Conservation (phyloP, 768 basidiomycete species). For the Dacryopinax primogenitus region DNA sequence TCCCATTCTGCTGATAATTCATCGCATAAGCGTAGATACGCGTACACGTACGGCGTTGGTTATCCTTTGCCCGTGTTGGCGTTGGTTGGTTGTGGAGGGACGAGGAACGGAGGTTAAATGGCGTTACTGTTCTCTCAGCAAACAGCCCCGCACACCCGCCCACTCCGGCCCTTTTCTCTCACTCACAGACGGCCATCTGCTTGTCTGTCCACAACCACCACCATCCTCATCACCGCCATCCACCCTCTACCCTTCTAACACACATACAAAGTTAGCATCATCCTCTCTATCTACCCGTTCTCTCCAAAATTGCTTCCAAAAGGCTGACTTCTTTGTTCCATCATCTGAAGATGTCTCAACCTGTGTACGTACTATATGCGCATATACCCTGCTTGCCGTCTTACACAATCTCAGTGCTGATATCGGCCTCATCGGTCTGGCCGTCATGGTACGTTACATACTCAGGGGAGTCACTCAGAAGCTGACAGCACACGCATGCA, state of each 20-base stretch:
- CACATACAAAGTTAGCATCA: slow-evolving; percentile 10
- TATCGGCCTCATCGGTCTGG: slow-evolving; percentile 95
- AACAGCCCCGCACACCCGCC: not conserved
- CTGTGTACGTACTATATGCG: not conserved
- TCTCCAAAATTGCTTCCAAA: not conserved
- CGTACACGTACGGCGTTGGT: no score
- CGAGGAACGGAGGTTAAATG: no score
- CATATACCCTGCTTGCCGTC: not conserved
- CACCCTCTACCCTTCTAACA: not conserved
- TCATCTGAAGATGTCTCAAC: not conserved
- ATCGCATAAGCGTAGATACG: no score
- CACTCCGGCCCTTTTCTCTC: not conserved
- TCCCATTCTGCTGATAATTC: no score
- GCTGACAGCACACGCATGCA: slow-evolving; percentile 26
- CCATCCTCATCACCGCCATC: not conserved
- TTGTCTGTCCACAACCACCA: not conserved
- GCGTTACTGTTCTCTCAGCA: not conserved
- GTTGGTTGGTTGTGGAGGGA: no score
- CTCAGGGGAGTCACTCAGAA: not conserved
- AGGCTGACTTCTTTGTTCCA: not conserved
- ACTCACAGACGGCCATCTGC: not conserved
- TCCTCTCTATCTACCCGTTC: not conserved
- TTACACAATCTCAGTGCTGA: slow-evolving; percentile 54
- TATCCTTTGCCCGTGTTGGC: no score
- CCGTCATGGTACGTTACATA: slow-evolving; percentile 71